Evolutionary conservation across 805 yeast species (phyloP).

Genomic region (Hagleromyces aurorensis): DNA sequence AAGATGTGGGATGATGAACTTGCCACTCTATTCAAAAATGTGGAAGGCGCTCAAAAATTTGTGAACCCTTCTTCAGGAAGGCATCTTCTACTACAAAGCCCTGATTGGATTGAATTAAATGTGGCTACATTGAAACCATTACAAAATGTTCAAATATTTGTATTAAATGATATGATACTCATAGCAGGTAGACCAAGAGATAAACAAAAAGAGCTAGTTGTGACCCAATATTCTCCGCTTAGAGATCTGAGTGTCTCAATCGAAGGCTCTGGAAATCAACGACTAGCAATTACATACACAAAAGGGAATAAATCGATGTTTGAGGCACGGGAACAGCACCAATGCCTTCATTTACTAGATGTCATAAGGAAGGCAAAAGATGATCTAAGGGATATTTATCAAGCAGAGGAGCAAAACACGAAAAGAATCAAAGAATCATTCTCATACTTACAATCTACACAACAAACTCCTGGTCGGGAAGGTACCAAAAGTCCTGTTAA

Average conservation of each 20-base stretch:
- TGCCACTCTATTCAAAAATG: conserved; percentile 63
- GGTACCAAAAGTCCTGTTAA: conserved; percentile 29
- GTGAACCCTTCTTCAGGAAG: conserved; percentile 71
- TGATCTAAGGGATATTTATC: conserved; percentile 49
- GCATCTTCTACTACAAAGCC: conserved; percentile 70
- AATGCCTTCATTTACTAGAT: conserved; percentile 37
- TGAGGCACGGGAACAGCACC: conserved; percentile 20
- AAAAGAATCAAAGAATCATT: conserved; percentile 39
- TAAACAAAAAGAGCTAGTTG: conserved; percentile 42
- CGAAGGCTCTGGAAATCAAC: conserved; percentile 14
- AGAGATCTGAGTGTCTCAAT: conserved; percentile 45
- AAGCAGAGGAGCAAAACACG: conserved; percentile 40
- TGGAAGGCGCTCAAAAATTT: conserved; percentile 84
- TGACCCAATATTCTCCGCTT: conserved; percentile 74
- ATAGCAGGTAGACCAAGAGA: conserved; percentile 51
- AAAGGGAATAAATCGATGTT: conserved; percentile 14
- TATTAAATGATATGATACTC: conserved; percentile 69
- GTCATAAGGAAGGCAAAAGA: conserved; percentile 55
- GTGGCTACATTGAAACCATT: conserved; percentile 77
- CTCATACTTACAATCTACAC: conserved; percentile 33
- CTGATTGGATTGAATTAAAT: conserved; percentile 81
- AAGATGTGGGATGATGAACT: conserved; percentile 76
- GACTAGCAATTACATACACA: conserved; percentile 16
- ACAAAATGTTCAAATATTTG: conserved; percentile 65
- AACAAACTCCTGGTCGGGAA: conserved; percentile 27